These are phyloP conservation scores for Karstenula rhodostoma DNA, from an alignment of 2,329 filamentous ascomycete species.

Conservation along the genomic window DNA sequence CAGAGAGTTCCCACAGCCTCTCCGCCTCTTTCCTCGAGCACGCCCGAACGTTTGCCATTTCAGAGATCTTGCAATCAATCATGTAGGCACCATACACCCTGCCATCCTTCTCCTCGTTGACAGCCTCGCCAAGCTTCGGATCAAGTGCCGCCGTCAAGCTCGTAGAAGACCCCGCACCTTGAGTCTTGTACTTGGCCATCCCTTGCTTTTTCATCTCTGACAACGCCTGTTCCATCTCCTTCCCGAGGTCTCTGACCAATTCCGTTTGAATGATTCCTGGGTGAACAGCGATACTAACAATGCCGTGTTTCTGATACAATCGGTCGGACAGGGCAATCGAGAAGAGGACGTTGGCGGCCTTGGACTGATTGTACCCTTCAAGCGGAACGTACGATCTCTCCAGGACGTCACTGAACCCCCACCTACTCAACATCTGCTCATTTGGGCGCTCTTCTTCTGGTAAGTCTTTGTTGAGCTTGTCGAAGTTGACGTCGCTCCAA, in stretches of 20 bases:
- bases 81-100: not conserved
- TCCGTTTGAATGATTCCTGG: conserved; percentile 11
- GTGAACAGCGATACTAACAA: conserved; percentile 6
- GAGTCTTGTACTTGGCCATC: not conserved
- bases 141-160: conserved; percentile 7
- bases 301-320: conserved; percentile 10
- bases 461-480: conserved; percentile 8
- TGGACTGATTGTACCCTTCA: conserved; percentile 23
- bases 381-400: conserved; percentile 13
- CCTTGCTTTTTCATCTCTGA: not conserved
- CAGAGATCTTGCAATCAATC: conserved; percentile 5
- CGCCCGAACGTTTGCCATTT: not conserved
- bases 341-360: conserved; percentile 23
- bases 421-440: not conserved
- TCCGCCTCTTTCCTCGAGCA: not conserved
- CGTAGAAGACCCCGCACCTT: not conserved
- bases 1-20: conserved; percentile 4
- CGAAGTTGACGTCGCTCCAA: conserved; percentile 20
- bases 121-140: not conserved
- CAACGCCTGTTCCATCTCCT: not conserved
- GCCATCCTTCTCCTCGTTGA: not conserved
- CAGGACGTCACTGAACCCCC: not conserved
- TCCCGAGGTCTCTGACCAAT: not conserved
- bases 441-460: conserved; percentile 12
- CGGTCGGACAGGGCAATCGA: conserved; percentile 1